phyloP scores from a whole-genome alignment of 1,139 yeast species.

The Yamadazyma diospyri region DNA sequence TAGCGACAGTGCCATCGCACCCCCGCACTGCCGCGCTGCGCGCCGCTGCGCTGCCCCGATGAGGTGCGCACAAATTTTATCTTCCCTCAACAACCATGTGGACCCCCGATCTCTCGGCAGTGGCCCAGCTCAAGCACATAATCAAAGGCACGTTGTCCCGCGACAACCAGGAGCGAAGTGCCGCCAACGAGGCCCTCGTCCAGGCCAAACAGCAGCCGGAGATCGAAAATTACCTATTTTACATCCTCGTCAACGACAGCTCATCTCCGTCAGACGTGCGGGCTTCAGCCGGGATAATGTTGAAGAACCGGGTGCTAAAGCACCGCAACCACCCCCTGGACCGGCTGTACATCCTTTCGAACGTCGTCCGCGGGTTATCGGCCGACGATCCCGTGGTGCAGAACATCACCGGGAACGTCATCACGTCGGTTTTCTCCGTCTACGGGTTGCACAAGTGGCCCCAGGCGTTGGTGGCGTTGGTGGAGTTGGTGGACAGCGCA shows the following conservation, averaged over 20 bases:
- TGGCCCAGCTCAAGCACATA: slow-evolving; percentile 60
- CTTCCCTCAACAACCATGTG: no score
- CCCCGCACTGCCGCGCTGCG: no score
- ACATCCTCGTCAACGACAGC: slow-evolving; percentile 57
- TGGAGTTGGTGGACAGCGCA: slow-evolving; percentile 48
- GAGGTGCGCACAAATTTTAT: no score
- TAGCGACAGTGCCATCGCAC: no score
- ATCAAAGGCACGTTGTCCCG: slow-evolving; percentile 66
- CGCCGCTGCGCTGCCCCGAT: no score
- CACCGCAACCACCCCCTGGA: slow-evolving; percentile 24
- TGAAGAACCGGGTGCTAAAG: slow-evolving; percentile 67
- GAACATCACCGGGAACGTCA: slow-evolving; percentile 86
- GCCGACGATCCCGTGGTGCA: slow-evolving; percentile 62
- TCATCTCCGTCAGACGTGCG: slow-evolving; percentile 54
- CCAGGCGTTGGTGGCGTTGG: slow-evolving; percentile 60
- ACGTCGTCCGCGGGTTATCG: slow-evolving; percentile 65
- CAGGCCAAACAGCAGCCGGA: slow-evolving; percentile 71
- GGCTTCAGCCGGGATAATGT: slow-evolving; percentile 84
- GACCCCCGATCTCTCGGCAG: slow-evolving; percentile 61
- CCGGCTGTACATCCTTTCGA: slow-evolving; percentile 55
- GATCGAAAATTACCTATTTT: slow-evolving; percentile 73
- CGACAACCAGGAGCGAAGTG: slow-evolving; percentile 49
- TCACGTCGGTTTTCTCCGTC: slow-evolving; percentile 75
- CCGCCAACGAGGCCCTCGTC: slow-evolving; percentile 63
- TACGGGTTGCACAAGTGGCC: slow-evolving; percentile 78